Evolutionary conservation across 1,284 basidiomycete genomes (phyloP), one percentile per base, ranked within the genome.

Genomic region (Ceratorhiza oryzae-sativae): DNA sequence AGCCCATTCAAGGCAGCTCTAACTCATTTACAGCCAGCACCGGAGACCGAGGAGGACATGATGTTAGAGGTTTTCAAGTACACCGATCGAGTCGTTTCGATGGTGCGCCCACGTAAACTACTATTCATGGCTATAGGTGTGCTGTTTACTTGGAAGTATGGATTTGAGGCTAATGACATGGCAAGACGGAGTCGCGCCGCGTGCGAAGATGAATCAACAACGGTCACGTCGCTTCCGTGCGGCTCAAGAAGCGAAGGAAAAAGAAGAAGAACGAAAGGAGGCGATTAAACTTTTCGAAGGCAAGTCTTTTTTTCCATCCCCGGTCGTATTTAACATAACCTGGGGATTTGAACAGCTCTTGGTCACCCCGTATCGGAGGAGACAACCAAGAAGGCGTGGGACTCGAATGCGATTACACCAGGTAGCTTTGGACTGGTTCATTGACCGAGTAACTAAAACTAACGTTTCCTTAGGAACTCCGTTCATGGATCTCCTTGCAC

Each of bases 181-280:
- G 20, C 74, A 5, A 95, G 94, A 99, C 79, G 97, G 97, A 73
- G 97, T 99, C 42, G 97, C 97, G 10, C 97, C 97, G 25, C 90
- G 97, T 77, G 97, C 97, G 39, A 99, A 99, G 84, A 99, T 99
- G 97, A 98, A 98, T 80, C 97, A 98, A 79, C 96, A 98, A 80
- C 92, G 97, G 15, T 95, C 94, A 23, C 88, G 97, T 78, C 93
- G 97, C 75, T 99, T 99, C 84, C 88, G 97, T 71, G 88, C 96
- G 18, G 90, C 95, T 1, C 94, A 96, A 79, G 97, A 99, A 80
- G 96, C 97, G 0, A 90, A 92, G 75, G 93, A 97, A 62, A 97
- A 98, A 81, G 94, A 94, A 74, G 88, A 94, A 75, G 93, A 94
- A 73, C 87, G 88, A 58, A 87, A 88, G 78, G 90, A 95, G 77